Evolutionary conservation across 2,329 filamentous ascomycete species (phyloP), one percentile per base, ranked within the genome.

Genomic region (Trichoderma simmonsii): DNA sequence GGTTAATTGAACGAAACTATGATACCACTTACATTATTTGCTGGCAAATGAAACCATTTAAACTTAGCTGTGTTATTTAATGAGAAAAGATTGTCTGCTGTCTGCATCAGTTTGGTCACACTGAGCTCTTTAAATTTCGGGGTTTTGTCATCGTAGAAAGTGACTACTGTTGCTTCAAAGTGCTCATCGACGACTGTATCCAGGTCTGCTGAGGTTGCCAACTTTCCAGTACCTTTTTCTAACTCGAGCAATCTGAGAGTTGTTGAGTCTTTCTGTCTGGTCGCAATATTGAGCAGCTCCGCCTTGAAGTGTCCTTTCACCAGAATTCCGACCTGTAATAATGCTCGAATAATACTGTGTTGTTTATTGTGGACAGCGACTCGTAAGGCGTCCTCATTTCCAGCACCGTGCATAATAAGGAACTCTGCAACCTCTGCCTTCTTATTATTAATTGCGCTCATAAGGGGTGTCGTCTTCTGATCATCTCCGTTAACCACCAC

Each of bases 51-150:
- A 36, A 65, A 56, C 63, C 63, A 65, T 26, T 24, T 65, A 0
- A 65, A 65, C 0, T 14, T 8, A 0, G 28, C 6, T 11, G 18
- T 6, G 6, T 5, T 7, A 1, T 3, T 14, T 0, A 21, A 9
- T 2, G 7, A 6, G 18, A 65, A 65, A 2, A n/a, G 12, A 0
- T 5, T 0, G 0, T 11, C 12, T 3, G 6, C 1, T 1, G 2
- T 18, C 7, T 3, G 0, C 62, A 36, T 26, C 6, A 65, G 12
- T 0, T 24, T 4, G 2, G 15, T 1, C 4, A 65, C 63, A 26
- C 1, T 18, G n/a, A 34, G 43, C 43, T 65, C 63, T 14, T 7
- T 0, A 11, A 65, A 65, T 5, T 24, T 9, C 4, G 63, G n/a
- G 4, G 1, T 4, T 11, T 26, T 4, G 3, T 65, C 7, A 1